Base-by-base conservation (phyloP, 2,329 filamentous ascomycete species). In the Talaromyces islandicus region DNA sequence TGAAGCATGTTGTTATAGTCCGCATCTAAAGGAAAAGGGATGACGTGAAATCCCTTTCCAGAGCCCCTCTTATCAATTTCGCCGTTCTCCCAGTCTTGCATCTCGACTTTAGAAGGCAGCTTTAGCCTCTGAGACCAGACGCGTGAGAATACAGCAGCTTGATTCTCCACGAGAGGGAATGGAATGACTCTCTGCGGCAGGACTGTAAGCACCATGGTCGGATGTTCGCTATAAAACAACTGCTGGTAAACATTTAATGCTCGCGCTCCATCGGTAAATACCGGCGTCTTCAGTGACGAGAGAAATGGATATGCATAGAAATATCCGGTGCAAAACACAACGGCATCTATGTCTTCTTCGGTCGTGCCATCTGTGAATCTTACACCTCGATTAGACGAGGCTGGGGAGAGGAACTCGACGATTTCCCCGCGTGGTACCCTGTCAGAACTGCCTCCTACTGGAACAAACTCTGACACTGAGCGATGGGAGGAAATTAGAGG, bases 311-410 rank as follows among this genome's bases (percentile, higher is more conserved):
- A 89, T 7, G 88, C 87, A 75, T 90, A 96, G 60, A 95, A 84
- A 68, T 95, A 97, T 0, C 93, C 93, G 0, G 93, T 97, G 71
- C 90, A 92, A 73, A 93, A 97, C 29, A 97, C 72, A 7, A 97
- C 77, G 1, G 85, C 83, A 68, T 96, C 92, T 59, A 97, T 75
- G 38, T 86, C 78, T 3, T 76, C 76, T 68, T 91, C 89, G 10
- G 88, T 70, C 0, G 79, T 79, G 2, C 88, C 88, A 67, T 91
- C 81, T 43, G 81, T 79, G 64, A 95, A 90, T 35, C 81, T 78
- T 1, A 94, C 81, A 3, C 83, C 86, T 63, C 85, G 81, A 56
- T 82, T 76, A 3, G 80, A 74, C 0, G 78, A 69, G 10, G 58
- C 11, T 81, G 74, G 65, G 80, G 89, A 69, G 74, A 82, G 66